Conservation (phyloP, 108 stramenopile species). For the Mediolabrus comicus region DNA sequence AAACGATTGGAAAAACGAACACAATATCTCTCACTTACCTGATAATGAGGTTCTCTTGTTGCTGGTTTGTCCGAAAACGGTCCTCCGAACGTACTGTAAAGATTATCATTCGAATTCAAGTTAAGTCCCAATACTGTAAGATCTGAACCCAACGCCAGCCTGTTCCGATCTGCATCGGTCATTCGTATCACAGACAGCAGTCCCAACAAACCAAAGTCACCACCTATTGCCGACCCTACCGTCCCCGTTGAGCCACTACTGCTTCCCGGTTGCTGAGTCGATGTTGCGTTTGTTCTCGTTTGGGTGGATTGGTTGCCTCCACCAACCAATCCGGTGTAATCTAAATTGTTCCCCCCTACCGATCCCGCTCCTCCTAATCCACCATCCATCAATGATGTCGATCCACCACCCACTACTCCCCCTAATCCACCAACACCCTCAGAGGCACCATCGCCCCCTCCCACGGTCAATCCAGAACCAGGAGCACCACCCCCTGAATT, state of each 20-base stretch:
- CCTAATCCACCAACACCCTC: conserved; percentile 24
- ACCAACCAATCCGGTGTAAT: conserved; percentile 46
- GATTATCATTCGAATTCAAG: conserved; percentile 88
- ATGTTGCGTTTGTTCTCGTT: conserved; percentile 22
- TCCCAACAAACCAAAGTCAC: conserved; percentile 94
- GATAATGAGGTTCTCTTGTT: conserved; percentile 90
- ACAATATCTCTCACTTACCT: conserved; percentile 36
- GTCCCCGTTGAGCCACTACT: conserved; percentile 39
- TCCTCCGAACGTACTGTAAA: conserved; percentile 91
- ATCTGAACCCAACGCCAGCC: conserved; percentile 94
- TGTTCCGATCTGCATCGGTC: conserved; percentile 94
- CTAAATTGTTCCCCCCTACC: conserved; percentile 32
- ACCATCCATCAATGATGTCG: conserved; percentile 14
- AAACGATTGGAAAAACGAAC: background rate
- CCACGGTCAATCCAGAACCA: background rate
- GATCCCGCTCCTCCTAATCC: conserved; percentile 18
- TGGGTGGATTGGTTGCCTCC: conserved; percentile 23
- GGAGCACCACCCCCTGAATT: background rate
- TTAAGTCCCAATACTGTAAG: conserved; percentile 95
- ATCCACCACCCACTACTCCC: conserved; percentile 23
- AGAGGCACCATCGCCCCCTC: conserved; percentile 7
- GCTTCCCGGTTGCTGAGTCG: conserved; percentile 35
- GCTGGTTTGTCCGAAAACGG: conserved; percentile 91
- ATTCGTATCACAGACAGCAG: conserved; percentile 94
- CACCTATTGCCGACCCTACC: conserved; percentile 72